phyloP scores from a whole-genome alignment of 495 filamentous ascomycete species.

The Bryoglossum gracile region DNA sequence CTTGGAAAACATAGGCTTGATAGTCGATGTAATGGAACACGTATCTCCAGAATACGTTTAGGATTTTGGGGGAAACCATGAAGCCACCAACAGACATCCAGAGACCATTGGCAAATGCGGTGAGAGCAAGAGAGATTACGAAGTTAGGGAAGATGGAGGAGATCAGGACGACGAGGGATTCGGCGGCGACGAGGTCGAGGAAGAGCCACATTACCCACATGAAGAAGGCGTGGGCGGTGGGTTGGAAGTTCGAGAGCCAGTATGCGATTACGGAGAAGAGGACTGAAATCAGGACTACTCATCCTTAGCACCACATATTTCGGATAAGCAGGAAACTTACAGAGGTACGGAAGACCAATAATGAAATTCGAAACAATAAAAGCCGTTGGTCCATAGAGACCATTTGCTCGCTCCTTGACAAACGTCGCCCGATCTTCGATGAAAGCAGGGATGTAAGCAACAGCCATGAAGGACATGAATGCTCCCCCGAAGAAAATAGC shows the following conservation, averaged over 20 bases:
- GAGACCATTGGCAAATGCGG: conserved; percentile 75
- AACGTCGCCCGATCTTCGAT: conserved; percentile 70
- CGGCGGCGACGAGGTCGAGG: conserved; percentile 73
- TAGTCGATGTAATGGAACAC: conserved; percentile 82
- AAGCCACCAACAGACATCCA: conserved; percentile 85
- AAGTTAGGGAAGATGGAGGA: conserved; percentile 68
- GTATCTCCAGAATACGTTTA: conserved; percentile 81
- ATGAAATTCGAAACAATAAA: conserved; percentile 75
- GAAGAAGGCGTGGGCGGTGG: conserved; percentile 59
- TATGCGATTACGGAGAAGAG: conserved; percentile 56
- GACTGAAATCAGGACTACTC: conserved; percentile 55
- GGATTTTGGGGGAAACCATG: conserved; percentile 46
- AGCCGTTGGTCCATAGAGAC: conserved; percentile 63
- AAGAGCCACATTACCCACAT: conserved; percentile 82
- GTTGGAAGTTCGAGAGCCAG: conserved; percentile 72
- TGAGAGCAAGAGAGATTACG: conserved; percentile 65
- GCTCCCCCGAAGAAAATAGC: conserved; percentile 77
- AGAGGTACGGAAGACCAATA: conserved; percentile 69
- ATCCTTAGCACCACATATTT: too few relatives aligned
- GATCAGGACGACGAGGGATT: conserved; percentile 71
- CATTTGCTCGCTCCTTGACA: conserved; percentile 73
- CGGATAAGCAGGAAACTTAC: conserved; percentile 13
- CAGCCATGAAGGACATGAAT: conserved; percentile 90
- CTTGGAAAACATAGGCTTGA: conserved; percentile 64
- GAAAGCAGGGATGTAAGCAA: conserved; percentile 76